Evolutionary conservation across 345 rosid genomes (phyloP).

Genomic region (Heritiera littoralis): DNA sequence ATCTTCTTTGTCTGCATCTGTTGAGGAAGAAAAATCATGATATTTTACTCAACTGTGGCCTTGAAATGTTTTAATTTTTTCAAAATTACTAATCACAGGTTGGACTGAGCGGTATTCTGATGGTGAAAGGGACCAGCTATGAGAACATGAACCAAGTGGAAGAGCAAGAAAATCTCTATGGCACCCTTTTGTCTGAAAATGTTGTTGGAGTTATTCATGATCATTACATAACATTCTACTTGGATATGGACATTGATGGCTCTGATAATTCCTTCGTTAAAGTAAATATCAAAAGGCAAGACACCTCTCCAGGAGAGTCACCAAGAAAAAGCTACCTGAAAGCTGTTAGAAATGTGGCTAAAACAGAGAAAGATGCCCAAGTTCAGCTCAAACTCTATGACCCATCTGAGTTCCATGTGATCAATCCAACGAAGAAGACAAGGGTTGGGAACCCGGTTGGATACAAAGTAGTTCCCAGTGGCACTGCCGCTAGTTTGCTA

Average conservation of each 20-base stretch:
- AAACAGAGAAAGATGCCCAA: slow-evolving; percentile 81
- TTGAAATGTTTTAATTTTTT: not conserved
- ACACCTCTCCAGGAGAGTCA: slow-evolving; percentile 58
- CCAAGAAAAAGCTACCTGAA: slow-evolving; percentile 76
- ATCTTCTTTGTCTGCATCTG: not conserved
- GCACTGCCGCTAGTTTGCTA: slow-evolving; percentile 79
- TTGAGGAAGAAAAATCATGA: not conserved
- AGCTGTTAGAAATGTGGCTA: slow-evolving; percentile 63
- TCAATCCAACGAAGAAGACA: slow-evolving; percentile 64
- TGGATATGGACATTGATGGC: slow-evolving; percentile 88
- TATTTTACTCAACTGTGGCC: not conserved
- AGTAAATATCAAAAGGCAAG: slow-evolving; percentile 56
- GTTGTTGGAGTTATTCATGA: slow-evolving; percentile 83
- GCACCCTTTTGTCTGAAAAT: slow-evolving; percentile 81
- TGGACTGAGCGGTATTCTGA: slow-evolving; percentile 75
- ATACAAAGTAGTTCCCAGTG: slow-evolving; percentile 70
- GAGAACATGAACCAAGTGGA: slow-evolving; percentile 54
- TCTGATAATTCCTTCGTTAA: slow-evolving; percentile 69
- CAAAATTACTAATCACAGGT: slow-evolving; percentile 38
- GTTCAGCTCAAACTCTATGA: slow-evolving; percentile 69
- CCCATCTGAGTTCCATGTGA: slow-evolving; percentile 79
- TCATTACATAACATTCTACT: slow-evolving; percentile 72
- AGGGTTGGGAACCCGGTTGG: slow-evolving; percentile 80
- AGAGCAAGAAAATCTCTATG: slow-evolving; percentile 50
- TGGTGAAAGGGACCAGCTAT: slow-evolving; percentile 78